Conservation (phyloP, 768 basidiomycete species). For the Boletus bicolor region DNA sequence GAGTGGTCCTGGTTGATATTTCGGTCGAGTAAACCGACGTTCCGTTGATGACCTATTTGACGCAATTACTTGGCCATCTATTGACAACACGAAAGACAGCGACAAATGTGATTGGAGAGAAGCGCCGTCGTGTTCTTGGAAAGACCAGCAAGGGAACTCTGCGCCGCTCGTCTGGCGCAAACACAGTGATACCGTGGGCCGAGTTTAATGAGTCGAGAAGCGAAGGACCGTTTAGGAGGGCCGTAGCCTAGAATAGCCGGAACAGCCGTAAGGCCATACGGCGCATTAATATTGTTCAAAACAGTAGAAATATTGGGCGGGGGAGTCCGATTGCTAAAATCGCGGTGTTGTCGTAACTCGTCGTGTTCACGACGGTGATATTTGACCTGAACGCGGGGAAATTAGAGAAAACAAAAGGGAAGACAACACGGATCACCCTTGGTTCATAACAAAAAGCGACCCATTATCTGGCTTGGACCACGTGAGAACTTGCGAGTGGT, state of each 20-base stretch:
- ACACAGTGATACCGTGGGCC: constrained; percentile 59
- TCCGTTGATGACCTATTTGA: constrained; percentile 60
- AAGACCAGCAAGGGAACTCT: constrained; percentile 32
- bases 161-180: constrained; percentile 51
- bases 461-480: constrained; percentile 40
- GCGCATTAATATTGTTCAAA: constrained; percentile 26
- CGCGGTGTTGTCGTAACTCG: constrained; percentile 37
- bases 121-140: constrained; percentile 47
- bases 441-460: constrained; percentile 47
- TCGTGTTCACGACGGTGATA: constrained; percentile 38
- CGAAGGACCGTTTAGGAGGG: constrained; percentile 25
- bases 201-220: constrained; percentile 31
- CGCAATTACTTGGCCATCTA: neutral
- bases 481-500: constrained; percentile 53
- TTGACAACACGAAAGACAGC: neutral
- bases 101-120: constrained; percentile 58
- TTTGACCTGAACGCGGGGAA: constrained; percentile 24
- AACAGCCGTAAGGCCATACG: constrained; percentile 41
- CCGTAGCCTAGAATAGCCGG: constrained; percentile 12
- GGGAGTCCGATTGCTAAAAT: constrained; percentile 45
- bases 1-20: constrained; percentile 35
- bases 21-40: constrained; percentile 60
- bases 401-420: neutral
- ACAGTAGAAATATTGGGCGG: constrained; percentile 48
- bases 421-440: constrained; percentile 34